Conservation (phyloP, 2,329 filamentous ascomycete genomes). For the Endothia cerciana region DNA sequence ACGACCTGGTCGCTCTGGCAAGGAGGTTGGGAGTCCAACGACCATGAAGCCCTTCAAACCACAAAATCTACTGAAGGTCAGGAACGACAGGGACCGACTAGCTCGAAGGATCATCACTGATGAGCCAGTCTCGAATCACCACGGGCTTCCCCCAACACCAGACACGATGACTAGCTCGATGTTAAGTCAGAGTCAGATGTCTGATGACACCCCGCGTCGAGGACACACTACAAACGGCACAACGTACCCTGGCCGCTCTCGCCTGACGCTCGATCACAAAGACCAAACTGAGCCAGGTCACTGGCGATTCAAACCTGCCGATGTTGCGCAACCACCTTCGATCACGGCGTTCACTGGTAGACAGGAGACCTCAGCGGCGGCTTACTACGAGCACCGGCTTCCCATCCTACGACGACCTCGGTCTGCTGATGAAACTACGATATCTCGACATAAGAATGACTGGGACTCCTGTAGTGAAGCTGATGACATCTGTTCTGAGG, state of each 20-base stretch:
- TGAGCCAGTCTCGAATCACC: constrained; percentile 45
- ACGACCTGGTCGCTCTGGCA: constrained; percentile 32
- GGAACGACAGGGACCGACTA: constrained; percentile 49
- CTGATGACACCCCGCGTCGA: constrained; percentile 51
- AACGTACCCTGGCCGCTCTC: constrained; percentile 33
- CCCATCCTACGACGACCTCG: constrained; percentile 46
- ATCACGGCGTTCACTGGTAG: constrained; percentile 40
- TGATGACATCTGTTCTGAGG: constrained; percentile 49
- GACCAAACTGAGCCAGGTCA: constrained; percentile 17
- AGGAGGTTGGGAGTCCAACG: constrained; percentile 7
- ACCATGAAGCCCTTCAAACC: constrained; percentile 18
- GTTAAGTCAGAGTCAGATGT: constrained; percentile 53
- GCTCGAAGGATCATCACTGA: constrained; percentile 55
- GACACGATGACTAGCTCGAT: constrained; percentile 63
- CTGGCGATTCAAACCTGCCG: constrained; percentile 19
- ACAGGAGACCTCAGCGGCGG: constrained; percentile 33
- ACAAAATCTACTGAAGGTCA: constrained; percentile 12
- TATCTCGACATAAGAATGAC: constrained; percentile 45
- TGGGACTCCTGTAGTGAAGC: constrained; percentile 51
- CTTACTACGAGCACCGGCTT: constrained; percentile 38
- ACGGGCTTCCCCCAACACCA: constrained; percentile 59
- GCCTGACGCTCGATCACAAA: constrained; percentile 8
- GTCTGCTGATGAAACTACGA: constrained; percentile 51
- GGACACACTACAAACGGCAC: constrained; percentile 39
- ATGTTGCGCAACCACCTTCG: constrained; percentile 36